These are phyloP conservation scores for Acacia crassicarpa DNA, from an alignment of 306 rosid genomes.

Conservation along the genomic window DNA sequence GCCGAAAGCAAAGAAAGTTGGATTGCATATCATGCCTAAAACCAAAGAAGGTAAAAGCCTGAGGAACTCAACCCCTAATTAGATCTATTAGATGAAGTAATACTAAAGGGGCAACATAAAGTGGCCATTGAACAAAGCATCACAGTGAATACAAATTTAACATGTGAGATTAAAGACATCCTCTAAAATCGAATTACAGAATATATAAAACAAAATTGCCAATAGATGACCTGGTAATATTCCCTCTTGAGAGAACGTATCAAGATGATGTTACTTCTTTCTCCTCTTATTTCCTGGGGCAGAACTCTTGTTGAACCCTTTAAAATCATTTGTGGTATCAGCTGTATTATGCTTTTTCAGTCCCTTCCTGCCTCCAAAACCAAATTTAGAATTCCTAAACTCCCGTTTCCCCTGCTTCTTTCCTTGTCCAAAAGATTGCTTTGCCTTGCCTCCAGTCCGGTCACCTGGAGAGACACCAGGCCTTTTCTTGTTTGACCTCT, in stretches of 20 bases:
- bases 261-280: slow-evolving; percentile 45
- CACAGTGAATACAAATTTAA: not conserved
- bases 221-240: not conserved
- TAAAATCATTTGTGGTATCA: slow-evolving; percentile 58
- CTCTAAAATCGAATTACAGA: not conserved
- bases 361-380: slow-evolving; percentile 45
- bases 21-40: not conserved
- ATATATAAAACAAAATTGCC: not conserved
- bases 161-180: not conserved
- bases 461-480: slow-evolving; percentile 68
- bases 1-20: not conserved
- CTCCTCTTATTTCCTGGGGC: slow-evolving; percentile 50
- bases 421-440: slow-evolving; percentile 45
- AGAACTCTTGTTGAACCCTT: slow-evolving; percentile 45
- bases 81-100: not conserved
- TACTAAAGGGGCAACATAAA: not conserved
- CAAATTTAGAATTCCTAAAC: slow-evolving; percentile 46
- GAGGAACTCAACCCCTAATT: not conserved
- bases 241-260: not conserved
- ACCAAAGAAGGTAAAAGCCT: not conserved
- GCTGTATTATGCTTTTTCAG: slow-evolving; percentile 68
- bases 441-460: slow-evolving; percentile 77
- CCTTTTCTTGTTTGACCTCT: slow-evolving; percentile 71
- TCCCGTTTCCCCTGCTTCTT: slow-evolving; percentile 58
- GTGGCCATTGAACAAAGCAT: not conserved